These are phyloP conservation scores for Eucalyptus tenuipes DNA, from an alignment of 345 rosid species.

Conservation along the genomic window DNA sequence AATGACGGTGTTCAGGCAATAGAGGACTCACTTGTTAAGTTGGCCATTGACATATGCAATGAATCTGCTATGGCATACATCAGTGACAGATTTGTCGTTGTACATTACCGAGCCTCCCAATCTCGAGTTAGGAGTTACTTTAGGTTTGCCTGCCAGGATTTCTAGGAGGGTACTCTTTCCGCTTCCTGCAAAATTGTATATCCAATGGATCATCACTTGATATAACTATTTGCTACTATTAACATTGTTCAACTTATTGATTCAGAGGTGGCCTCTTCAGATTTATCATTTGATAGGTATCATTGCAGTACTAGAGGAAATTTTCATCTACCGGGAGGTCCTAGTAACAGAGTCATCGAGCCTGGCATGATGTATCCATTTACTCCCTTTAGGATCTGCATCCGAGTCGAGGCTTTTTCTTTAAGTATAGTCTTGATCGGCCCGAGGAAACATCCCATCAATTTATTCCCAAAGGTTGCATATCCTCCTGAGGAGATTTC, in stretches of 20 bases:
- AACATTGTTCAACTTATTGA: background rate
- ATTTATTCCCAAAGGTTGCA: constrained; percentile 22
- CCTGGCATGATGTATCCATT: constrained; percentile 23
- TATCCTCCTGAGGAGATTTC: background rate
- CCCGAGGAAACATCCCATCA: constrained; percentile 5
- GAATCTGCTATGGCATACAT: constrained; percentile 11
- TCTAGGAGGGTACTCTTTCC: constrained; percentile 17
- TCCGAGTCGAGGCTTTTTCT: constrained; percentile 1
- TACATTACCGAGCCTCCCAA: constrained; percentile 11
- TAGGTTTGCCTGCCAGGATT: constrained; percentile 7
- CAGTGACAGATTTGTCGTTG: constrained; percentile 8
- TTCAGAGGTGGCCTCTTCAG: background rate
- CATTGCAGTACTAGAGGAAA: background rate
- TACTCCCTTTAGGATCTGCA: constrained; percentile 8
- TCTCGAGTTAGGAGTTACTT: background rate
- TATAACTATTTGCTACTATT: background rate
- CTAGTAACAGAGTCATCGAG: constrained; percentile 14
- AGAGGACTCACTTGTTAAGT: constrained; percentile 6
- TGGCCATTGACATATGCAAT: constrained; percentile 10
- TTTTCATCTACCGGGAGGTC: constrained; percentile 13
- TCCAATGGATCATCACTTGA: background rate
- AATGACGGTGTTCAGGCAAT: background rate
- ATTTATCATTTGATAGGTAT: background rate
- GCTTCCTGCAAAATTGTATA: constrained; percentile 5
- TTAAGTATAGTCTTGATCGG: constrained; percentile 3